Conservation (phyloP, 176 grass and related monocot genomes). For the Tuctoria greenei region DNA sequence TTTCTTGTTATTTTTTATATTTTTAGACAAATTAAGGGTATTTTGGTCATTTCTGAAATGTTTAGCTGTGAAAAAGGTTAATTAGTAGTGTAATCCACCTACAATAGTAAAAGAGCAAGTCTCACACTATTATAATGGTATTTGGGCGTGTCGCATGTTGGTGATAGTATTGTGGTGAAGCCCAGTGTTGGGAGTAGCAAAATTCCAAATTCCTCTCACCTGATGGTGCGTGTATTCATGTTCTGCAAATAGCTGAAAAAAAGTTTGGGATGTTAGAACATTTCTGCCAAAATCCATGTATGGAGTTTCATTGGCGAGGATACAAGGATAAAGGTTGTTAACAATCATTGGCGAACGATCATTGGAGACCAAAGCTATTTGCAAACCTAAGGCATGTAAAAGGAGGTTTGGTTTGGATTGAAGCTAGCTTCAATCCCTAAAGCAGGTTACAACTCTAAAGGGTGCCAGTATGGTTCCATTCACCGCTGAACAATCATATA, state of each 20-base stretch:
- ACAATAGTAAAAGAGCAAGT: too few species aligned
- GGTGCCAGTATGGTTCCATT: background rate
- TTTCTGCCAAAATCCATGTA: background rate
- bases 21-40: too few species aligned
- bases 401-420: background rate
- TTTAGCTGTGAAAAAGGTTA: too few species aligned
- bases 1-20: too few species aligned
- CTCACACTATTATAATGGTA: too few species aligned
- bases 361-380: background rate
- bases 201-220: too few species aligned
- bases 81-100: too few species aligned
- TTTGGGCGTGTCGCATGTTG: too few species aligned
- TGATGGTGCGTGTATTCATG: background rate
- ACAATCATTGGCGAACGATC: background rate
- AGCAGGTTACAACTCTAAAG: too few species aligned
- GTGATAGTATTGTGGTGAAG: too few species aligned
- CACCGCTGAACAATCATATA: background rate
- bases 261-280: background rate
- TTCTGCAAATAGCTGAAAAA: background rate
- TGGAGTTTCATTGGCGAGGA: background rate
- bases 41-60: too few species aligned
- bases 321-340: background rate
- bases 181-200: too few species aligned
- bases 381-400: background rate
- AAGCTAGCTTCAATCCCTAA: background rate